Evolutionary conservation across 306 rosid genomes (phyloP).

Genomic region (Chamaecrista fasciculata): DNA sequence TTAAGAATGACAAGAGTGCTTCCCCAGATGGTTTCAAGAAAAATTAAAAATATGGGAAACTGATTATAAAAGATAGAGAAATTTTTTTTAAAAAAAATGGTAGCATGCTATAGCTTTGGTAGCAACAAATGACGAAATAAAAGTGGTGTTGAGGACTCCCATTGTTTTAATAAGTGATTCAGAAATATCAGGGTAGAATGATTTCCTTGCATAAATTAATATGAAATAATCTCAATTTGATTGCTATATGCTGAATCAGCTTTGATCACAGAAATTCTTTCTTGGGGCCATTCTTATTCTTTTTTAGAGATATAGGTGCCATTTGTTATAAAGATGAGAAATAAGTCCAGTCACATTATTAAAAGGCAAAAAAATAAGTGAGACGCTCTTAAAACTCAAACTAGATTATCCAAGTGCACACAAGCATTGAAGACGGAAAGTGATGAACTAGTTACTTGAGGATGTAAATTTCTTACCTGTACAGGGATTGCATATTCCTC

Average conservation of each 20-base stretch:
- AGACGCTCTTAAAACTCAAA: background rate
- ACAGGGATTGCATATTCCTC: slow-evolving; percentile 38
- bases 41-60: background rate
- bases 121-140: background rate
- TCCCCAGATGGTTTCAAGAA: background rate
- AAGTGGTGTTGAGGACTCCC: background rate
- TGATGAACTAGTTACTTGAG: slow-evolving; percentile 9
- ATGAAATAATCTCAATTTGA: background rate
- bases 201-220: background rate
- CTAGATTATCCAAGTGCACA: no score
- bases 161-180: background rate
- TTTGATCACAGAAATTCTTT: background rate
- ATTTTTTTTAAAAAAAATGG: background rate
- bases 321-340: background rate
- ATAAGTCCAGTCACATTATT: background rate
- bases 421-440: slow-evolving; percentile 2
- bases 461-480: slow-evolving; percentile 38
- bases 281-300: background rate
- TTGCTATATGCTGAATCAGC: background rate
- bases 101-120: background rate
- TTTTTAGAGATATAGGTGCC: no score
- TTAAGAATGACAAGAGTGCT: background rate
- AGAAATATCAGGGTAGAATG: background rate
- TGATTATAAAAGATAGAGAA: background rate
- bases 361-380: background rate